phyloP scores from a whole-genome alignment of 2,329 filamentous ascomycete genomes.

The Phoma sp. region DNA sequence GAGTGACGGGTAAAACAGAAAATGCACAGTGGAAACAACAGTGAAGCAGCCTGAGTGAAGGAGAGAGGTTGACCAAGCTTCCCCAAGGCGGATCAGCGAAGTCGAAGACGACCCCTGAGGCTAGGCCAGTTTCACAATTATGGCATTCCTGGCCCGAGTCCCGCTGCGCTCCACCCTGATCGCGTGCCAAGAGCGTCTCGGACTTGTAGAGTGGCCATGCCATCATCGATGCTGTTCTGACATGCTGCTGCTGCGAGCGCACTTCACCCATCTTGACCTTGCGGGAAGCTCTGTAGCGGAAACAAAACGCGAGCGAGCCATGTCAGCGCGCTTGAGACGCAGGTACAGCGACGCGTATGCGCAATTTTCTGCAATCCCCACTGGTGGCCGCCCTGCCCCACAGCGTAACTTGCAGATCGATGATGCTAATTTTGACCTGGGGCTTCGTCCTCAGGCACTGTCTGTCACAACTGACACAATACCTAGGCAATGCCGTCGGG shows the following conservation, averaged over 20 bases:
- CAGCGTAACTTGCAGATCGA: slow-evolving; percentile 15
- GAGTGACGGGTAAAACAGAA: slow-evolving; percentile 42
- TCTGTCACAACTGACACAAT: slow-evolving; percentile 6
- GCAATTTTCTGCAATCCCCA: slow-evolving; percentile 16
- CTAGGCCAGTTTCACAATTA: slow-evolving; percentile 33
- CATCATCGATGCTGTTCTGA: slow-evolving; percentile 1
- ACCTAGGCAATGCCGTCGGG: not conserved
- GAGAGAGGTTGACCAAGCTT: slow-evolving; percentile 34
- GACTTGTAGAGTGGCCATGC: slow-evolving; percentile 11
- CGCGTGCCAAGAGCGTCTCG: slow-evolving; percentile 12
- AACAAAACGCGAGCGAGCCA: slow-evolving; percentile 2
- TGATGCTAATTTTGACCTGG: slow-evolving; percentile 14
- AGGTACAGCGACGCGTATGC: slow-evolving; percentile 20
- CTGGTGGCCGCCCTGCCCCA: slow-evolving; percentile 14
- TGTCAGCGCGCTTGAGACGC: slow-evolving; percentile 14
- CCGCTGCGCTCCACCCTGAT: slow-evolving; percentile 14
- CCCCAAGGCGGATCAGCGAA: slow-evolving; percentile 33
- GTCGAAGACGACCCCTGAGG: slow-evolving; percentile 31
- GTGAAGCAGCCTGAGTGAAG: slow-evolving; percentile 43
- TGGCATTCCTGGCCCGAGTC: slow-evolving; percentile 15
- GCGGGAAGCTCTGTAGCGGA: not conserved
- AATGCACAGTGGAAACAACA: slow-evolving; percentile 37
- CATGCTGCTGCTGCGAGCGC: not conserved
- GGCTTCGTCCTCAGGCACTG: slow-evolving; percentile 4
- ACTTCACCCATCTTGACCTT: not conserved